These are phyloP conservation scores for Alternaria consortialis DNA, from an alignment of 2,329 filamentous ascomycete genomes.

Conservation along the genomic window DNA sequence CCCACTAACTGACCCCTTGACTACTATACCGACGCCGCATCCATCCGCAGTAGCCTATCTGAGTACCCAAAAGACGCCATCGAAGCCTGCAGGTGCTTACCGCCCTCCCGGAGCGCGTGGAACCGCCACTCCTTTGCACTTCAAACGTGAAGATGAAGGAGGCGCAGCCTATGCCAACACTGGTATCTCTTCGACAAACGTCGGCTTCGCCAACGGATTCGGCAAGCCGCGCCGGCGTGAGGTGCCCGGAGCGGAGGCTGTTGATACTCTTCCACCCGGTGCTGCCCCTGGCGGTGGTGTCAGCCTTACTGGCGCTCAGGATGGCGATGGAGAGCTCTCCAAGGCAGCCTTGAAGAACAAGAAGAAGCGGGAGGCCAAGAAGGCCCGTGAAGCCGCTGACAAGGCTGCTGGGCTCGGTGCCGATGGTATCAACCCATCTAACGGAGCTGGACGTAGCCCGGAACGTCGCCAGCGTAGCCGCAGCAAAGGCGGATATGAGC, in stretches of 20 bases:
- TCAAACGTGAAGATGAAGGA: conserved; percentile 97
- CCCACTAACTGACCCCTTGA: conserved; percentile 74
- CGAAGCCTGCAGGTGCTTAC: conserved; percentile 97
- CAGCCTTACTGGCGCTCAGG: conserved; percentile 69
- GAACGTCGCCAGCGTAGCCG: conserved; percentile 71
- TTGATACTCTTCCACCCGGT: conserved; percentile 70
- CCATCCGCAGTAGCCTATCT: conserved; percentile 83
- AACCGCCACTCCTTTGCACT: conserved; percentile 86
- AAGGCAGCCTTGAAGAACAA: conserved; percentile 95
- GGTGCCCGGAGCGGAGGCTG: conserved; percentile 85
- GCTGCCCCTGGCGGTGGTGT: conserved; percentile 73
- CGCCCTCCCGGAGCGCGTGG: conserved; percentile 93
- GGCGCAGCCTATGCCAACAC: conserved; percentile 88
- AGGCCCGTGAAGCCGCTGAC: conserved; percentile 80
- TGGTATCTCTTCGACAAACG: conserved; percentile 69
- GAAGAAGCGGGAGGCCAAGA: conserved; percentile 96
- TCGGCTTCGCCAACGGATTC: conserved; percentile 77
- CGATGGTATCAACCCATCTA: conserved; percentile 39
- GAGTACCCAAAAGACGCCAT: conserved; percentile 88
- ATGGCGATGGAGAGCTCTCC: conserved; percentile 77
- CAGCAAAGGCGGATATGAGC: conserved; percentile 45
- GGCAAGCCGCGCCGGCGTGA: conserved; percentile 75
- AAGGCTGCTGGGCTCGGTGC: conserved; percentile 46
- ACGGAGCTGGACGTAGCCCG: conserved; percentile 64
- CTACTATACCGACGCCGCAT: conserved; percentile 79